Evolutionary conservation across 2,329 filamentous ascomycete genomes (phyloP).

Genomic region (Sclerotinia borealis): DNA sequence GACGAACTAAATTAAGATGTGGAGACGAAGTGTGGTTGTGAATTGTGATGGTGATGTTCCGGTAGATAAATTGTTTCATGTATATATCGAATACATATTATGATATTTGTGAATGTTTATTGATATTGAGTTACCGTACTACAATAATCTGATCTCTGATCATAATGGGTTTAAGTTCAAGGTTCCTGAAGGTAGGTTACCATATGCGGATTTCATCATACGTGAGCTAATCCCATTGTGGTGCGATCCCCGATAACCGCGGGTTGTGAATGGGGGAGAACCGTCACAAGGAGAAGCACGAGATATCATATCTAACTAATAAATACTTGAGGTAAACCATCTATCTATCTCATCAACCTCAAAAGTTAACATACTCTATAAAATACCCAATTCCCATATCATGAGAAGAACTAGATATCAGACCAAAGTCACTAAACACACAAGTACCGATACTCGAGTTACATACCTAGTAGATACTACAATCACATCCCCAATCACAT

Average conservation of each 20-base stretch:
- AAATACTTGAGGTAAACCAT: too few species aligned
- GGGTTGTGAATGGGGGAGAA: background rate
- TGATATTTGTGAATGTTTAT: background rate
- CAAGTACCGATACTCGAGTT: too few species aligned
- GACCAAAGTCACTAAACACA: background rate
- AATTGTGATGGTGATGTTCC: background rate
- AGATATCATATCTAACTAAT: too few species aligned
- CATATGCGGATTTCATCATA: conserved; percentile 9
- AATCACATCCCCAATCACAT: background rate
- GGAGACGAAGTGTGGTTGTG: conserved; percentile 1
- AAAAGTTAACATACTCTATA: background rate
- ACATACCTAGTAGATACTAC: too few species aligned
- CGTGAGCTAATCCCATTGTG: background rate
- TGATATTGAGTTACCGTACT: too few species aligned
- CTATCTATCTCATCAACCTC: too few species aligned
- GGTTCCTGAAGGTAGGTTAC: background rate
- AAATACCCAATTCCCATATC: too few species aligned
- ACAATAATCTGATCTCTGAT: too few species aligned
- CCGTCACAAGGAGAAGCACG: background rate
- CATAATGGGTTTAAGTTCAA: too few species aligned
- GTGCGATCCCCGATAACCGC: conserved; percentile 2
- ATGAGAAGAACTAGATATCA: background rate
- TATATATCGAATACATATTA: background rate
- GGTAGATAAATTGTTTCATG: background rate
- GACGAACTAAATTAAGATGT: background rate